Evolutionary conservation across 306 rosid genomes (phyloP).

Genomic region (Argentina anserina): DNA sequence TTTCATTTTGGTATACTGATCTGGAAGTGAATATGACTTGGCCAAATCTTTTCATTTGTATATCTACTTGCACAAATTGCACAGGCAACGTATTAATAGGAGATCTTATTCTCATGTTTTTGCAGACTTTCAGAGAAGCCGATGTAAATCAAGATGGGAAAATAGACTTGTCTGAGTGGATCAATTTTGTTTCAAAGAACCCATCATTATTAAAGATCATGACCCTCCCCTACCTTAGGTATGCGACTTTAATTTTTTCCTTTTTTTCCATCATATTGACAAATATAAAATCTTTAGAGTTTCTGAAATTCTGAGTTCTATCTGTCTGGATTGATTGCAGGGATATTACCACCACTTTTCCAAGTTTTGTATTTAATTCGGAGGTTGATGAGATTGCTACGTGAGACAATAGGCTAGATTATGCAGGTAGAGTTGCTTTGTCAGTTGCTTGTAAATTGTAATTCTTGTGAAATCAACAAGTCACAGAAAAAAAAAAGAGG

Average conservation of each 20-base stretch:
- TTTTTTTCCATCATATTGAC: neutral
- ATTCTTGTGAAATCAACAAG: neutral
- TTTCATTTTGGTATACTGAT: neutral
- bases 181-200: conserved; percentile 58
- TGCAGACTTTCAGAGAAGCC: conserved; percentile 85
- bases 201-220: conserved; percentile 75
- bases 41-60: neutral
- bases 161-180: conserved; percentile 79
- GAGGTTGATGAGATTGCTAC: conserved; percentile 72
- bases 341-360: conserved; percentile 83
- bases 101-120: conserved; percentile 16
- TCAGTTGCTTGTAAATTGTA: conserved; percentile 4
- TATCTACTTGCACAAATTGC: neutral
- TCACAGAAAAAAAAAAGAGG: neutral
- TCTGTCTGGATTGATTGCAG: conserved; percentile 45
- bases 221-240: conserved; percentile 91
- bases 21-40: neutral
- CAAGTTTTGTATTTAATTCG: conserved; percentile 85
- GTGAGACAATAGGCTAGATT: conserved; percentile 22
- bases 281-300: neutral
- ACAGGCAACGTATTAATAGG: neutral
- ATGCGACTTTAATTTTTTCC: neutral
- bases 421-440: conserved; percentile 12
- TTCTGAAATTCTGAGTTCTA: neutral
- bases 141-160: conserved; percentile 84